Percentiles rank a stretch among this genome's conserved stretches.
phyloP scores from a whole-genome alignment of 202 grass and related monocot species.

The Elaeis oleifera region DNA sequence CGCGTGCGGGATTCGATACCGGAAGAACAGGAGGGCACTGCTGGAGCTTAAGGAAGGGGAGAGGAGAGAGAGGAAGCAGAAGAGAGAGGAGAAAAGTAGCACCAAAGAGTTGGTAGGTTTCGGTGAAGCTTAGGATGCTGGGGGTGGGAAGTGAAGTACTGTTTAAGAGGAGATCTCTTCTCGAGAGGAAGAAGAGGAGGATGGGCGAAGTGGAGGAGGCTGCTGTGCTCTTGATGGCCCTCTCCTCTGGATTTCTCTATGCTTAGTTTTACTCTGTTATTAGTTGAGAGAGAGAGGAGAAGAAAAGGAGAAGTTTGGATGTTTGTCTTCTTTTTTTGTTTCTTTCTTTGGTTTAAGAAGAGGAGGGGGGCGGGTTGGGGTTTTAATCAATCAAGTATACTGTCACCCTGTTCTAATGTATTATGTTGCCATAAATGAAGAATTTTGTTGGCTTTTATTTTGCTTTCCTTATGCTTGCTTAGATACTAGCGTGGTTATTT shows the following conservation, averaged over 20 bases:
- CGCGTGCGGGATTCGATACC: constrained; percentile 28
- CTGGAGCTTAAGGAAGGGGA: background rate
- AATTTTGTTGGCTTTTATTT: no score
- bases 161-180: constrained; percentile 10
- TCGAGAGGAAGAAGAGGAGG: constrained; percentile 11
- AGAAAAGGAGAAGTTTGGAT: no score
- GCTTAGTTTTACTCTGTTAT: background rate
- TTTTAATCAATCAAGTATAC: no score
- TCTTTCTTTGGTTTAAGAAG: no score
- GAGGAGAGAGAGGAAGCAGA: background rate
- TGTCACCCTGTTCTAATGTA: no score
- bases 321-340: no score
- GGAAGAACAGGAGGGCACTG: constrained; percentile 8
- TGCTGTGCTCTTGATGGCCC: constrained; percentile 12
- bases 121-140: constrained; percentile 14
- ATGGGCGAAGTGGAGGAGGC: constrained; percentile 16
- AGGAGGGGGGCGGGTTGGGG: no score
- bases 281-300: no score
- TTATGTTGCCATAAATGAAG: no score
- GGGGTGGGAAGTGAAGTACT: constrained; percentile 7
- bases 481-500: no score
- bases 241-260: constrained; percentile 6
- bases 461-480: no score
- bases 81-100: background rate
- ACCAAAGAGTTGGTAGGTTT: background rate